These are phyloP conservation scores for Polygonum maritimum DNA, from an alignment of 148 eudicot genomes.

Conservation along the genomic window DNA sequence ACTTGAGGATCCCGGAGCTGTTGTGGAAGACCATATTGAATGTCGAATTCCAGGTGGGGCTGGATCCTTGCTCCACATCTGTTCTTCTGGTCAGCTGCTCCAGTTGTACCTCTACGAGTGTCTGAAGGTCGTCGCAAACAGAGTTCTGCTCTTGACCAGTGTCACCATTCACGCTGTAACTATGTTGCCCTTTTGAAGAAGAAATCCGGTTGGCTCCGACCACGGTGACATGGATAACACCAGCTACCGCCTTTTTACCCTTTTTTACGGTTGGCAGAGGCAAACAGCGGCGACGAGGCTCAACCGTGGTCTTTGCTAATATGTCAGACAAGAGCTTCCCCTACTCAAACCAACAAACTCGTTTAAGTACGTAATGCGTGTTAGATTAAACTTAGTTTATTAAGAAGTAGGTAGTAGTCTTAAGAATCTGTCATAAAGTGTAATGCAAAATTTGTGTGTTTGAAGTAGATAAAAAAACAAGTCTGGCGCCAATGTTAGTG, in stretches of 20 bases:
- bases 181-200: slow-evolving; percentile 32
- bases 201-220: slow-evolving; percentile 53
- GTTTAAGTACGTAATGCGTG: too few species aligned
- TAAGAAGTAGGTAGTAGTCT: too few species aligned
- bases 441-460: too few species aligned
- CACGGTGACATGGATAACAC: slow-evolving; percentile 66
- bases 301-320: slow-evolving; percentile 80
- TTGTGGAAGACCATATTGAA: slow-evolving; percentile 86
- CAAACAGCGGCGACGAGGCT: slow-evolving; percentile 81
- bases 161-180: slow-evolving; percentile 18
- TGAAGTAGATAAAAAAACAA: too few species aligned
- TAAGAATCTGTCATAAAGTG: too few species aligned
- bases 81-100: slow-evolving; percentile 85
- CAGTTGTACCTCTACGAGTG: slow-evolving; percentile 89
- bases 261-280: slow-evolving; percentile 54
- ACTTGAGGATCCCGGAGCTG: slow-evolving; percentile 50
- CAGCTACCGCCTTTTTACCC: slow-evolving; percentile 74
- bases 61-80: slow-evolving; percentile 42
- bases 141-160: slow-evolving; percentile 22
- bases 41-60: slow-evolving; percentile 74
- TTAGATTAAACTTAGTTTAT: too few species aligned
- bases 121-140: slow-evolving; percentile 50
- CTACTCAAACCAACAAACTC: slow-evolving; percentile 22
- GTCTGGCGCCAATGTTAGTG: too few species aligned
- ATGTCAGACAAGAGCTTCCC: slow-evolving; percentile 67